Conservation (phyloP, 169 alveolate species). For the Condylostoma magnum region DNA sequence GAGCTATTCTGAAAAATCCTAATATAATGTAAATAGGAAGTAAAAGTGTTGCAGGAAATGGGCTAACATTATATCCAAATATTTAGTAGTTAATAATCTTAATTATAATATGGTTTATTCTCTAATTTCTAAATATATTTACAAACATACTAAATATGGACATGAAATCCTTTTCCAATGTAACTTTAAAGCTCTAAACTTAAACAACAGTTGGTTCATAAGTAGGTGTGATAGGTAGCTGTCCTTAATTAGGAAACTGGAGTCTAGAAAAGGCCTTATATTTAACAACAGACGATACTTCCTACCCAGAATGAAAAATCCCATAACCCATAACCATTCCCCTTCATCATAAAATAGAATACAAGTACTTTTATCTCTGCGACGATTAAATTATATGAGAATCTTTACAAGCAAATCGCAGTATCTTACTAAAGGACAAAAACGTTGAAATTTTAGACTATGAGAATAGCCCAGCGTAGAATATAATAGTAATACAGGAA, state of each 20-base stretch:
- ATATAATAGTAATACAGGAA: not conserved
- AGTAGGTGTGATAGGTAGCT: constrained; percentile 37
- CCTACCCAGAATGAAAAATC: constrained; percentile 45
- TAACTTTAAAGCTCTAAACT: not conserved
- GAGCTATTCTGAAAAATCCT: no score
- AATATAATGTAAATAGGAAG: no score
- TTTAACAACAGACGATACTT: constrained; percentile 28
- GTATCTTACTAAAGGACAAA: not conserved
- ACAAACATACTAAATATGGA: not conserved
- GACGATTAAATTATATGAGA: constrained; percentile 3
- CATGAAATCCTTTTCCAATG: not conserved
- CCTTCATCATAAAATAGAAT: constrained; percentile 33
- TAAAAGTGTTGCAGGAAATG: no score
- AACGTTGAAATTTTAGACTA: constrained; percentile 12
- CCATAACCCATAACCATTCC: constrained; percentile 29
- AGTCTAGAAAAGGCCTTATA: constrained; percentile 29
- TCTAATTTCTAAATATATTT: not conserved
- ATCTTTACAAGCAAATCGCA: constrained; percentile 20
- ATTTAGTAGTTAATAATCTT: no score
- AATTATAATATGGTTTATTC: not conserved
- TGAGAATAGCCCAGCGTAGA: not conserved
- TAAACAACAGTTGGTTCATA: not conserved
- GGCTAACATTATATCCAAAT: no score
- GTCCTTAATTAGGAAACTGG: constrained; percentile 40
- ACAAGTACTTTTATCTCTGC: constrained; percentile 35